These are phyloP conservation scores for Collybia sp. DNA, from an alignment of 768 basidiomycete species.

Conservation along the genomic window DNA sequence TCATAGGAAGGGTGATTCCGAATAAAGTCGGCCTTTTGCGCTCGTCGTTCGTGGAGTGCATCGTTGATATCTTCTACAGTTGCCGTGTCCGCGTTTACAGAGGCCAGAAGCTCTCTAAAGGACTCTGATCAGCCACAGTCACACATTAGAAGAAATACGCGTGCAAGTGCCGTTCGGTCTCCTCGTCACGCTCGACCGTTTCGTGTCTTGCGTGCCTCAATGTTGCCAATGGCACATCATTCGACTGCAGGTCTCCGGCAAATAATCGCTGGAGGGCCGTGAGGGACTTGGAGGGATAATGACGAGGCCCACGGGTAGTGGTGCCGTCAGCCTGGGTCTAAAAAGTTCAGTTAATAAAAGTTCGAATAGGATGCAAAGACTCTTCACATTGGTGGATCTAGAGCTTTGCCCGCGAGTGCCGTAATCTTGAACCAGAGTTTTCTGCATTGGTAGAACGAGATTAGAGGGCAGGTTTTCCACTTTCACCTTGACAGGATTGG, in stretches of 20 bases:
- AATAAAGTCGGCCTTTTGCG: conserved; percentile 84
- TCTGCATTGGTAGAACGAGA: conserved; percentile 76
- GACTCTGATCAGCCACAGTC: not conserved
- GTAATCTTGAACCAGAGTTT: conserved; percentile 63
- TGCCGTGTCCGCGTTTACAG: conserved; percentile 49
- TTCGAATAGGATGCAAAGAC: not conserved
- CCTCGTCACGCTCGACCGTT: conserved; percentile 40
- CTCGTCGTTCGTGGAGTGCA: conserved; percentile 61
- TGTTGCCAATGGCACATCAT: conserved; percentile 58
- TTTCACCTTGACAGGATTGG: conserved; percentile 67
- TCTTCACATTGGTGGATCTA: too few relatives aligned
- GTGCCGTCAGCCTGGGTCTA: conserved; percentile 12
- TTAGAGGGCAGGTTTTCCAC: conserved; percentile 70
- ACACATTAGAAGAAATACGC: conserved; percentile 16
- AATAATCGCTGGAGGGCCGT: conserved; percentile 63
- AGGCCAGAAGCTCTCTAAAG: conserved; percentile 62
- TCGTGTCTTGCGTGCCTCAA: conserved; percentile 39
- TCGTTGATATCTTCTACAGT: conserved; percentile 55
- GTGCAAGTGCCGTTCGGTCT: conserved; percentile 72
- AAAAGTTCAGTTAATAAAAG: conserved; percentile 15
- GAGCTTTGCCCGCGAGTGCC: conserved; percentile 13
- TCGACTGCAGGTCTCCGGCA: conserved; percentile 43
- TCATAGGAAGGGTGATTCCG: conserved; percentile 86
- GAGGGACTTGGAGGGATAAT: conserved; percentile 54
- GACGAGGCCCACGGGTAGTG: conserved; percentile 31